Conservation (phyloP, 495 filamentous ascomycete species). For the Lepraria neglecta region DNA sequence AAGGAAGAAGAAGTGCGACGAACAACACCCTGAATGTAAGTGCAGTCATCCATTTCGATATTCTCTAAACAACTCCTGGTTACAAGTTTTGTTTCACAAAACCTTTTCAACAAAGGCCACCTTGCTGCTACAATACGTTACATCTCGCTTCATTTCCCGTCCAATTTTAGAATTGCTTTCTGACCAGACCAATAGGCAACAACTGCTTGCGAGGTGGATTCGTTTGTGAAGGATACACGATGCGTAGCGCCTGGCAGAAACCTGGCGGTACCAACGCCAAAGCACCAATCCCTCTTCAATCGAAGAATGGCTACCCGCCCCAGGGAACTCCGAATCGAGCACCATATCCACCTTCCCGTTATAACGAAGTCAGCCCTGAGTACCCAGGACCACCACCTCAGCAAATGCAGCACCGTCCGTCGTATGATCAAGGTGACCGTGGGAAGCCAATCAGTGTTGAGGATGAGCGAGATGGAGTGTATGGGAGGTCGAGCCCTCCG, state of each 20-base stretch:
- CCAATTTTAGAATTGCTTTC: background rate
- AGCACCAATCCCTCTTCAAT: slow-evolving; percentile 71
- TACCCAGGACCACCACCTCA: slow-evolving; percentile 29
- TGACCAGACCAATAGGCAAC: slow-evolving; percentile 52
- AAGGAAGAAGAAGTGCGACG: slow-evolving; percentile 98
- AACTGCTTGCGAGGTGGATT: slow-evolving; percentile 92
- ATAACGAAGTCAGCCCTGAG: slow-evolving; percentile 29
- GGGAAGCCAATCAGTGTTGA: slow-evolving; percentile 28
- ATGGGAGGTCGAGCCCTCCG: slow-evolving; percentile 25
- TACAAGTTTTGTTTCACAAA: too few relatives aligned
- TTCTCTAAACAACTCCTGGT: background rate
- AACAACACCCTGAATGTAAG: slow-evolving; percentile 87
- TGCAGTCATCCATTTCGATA: slow-evolving; percentile 12
- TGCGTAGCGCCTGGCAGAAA: slow-evolving; percentile 66
- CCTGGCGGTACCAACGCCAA: slow-evolving; percentile 45
- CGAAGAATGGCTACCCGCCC: slow-evolving; percentile 61
- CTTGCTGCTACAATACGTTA: background rate
- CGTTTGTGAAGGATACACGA: slow-evolving; percentile 88
- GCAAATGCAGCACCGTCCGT: slow-evolving; percentile 27
- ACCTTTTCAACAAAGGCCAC: background rate
- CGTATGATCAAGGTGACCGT: slow-evolving; percentile 25
- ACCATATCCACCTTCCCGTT: slow-evolving; percentile 28
- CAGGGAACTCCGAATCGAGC: slow-evolving; percentile 23
- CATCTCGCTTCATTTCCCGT: background rate
- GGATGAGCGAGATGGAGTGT: slow-evolving; percentile 28